Conservation (phyloP, 2,329 filamentous ascomycete genomes). For the Drechslerella coelobrocha region DNA sequence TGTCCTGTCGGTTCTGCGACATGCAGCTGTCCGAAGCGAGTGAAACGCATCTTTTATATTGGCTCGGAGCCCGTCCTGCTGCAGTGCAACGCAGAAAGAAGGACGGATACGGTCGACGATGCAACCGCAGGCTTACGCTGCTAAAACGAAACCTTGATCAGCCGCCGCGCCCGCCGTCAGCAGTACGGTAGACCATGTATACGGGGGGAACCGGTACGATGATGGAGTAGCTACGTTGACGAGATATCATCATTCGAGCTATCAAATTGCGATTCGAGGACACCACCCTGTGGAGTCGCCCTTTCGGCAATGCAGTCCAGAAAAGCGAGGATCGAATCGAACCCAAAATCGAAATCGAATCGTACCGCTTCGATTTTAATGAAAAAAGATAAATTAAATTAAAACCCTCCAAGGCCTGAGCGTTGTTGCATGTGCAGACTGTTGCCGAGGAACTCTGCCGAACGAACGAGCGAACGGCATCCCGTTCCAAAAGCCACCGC, state of each 20-base stretch:
- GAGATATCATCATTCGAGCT: too few species aligned
- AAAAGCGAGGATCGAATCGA: not conserved
- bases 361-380: too few species aligned
- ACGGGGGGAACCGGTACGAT: too few species aligned
- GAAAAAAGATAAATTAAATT: too few species aligned
- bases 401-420: not conserved
- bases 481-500: not conserved
- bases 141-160: not conserved
- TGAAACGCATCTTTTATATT: not conserved
- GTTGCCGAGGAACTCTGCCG: not conserved
- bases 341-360: not conserved
- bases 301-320: not conserved
- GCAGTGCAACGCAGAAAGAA: not conserved
- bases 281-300: too few species aligned
- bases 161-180: not conserved
- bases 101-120: not conserved
- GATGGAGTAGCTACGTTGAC: too few species aligned
- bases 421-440: not conserved
- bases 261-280: slow-evolving; percentile 5
- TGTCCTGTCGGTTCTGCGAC: not conserved
- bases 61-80: not conserved
- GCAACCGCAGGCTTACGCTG: not conserved
- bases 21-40: not conserved
- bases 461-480: slow-evolving; percentile 1
- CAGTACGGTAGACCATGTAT: too few species aligned